Conservation (phyloP, 106 monocot species). For the Acorus calamus region DNA sequence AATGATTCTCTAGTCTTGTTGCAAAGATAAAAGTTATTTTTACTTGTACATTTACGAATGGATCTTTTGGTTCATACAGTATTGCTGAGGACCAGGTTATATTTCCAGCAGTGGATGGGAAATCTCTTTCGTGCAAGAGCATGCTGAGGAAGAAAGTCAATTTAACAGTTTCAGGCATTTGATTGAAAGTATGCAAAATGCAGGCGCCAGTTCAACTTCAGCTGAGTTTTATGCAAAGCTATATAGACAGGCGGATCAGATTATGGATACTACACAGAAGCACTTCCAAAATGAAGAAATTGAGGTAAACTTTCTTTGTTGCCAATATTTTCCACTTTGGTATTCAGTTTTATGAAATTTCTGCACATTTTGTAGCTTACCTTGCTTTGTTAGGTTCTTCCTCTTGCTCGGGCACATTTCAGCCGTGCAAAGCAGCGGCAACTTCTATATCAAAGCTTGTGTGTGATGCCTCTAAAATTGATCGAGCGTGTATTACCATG, state of each 20-base stretch:
- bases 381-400: conserved; percentile 62
- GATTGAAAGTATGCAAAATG: conserved; percentile 82
- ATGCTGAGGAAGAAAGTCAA: conserved; percentile 88
- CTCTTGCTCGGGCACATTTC: conserved; percentile 82
- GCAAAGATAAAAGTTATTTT: too few relatives aligned
- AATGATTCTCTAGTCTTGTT: too few relatives aligned
- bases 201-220: conserved; percentile 62
- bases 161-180: conserved; percentile 79
- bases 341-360: background rate
- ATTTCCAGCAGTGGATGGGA: conserved; percentile 94
- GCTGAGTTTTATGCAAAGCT: conserved; percentile 78
- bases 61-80: conserved; percentile 30
- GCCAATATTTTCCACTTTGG: background rate
- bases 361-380: conserved; percentile 2
- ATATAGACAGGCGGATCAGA: conserved; percentile 89
- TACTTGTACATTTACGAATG: too few relatives aligned
- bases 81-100: conserved; percentile 98
- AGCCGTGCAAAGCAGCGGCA: conserved; percentile 62
- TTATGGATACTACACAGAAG: conserved; percentile 81
- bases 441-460: conserved; percentile 72
- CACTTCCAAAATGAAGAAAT: conserved; percentile 81
- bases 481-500: conserved; percentile 94
- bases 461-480: conserved; percentile 91
- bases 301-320: conserved; percentile 32
- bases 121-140: conserved; percentile 76